Evolutionary conservation across 169 alveolate genomes (phyloP), one percentile per base, ranked within the genome.

Genomic region (Theileria orientalis): DNA sequence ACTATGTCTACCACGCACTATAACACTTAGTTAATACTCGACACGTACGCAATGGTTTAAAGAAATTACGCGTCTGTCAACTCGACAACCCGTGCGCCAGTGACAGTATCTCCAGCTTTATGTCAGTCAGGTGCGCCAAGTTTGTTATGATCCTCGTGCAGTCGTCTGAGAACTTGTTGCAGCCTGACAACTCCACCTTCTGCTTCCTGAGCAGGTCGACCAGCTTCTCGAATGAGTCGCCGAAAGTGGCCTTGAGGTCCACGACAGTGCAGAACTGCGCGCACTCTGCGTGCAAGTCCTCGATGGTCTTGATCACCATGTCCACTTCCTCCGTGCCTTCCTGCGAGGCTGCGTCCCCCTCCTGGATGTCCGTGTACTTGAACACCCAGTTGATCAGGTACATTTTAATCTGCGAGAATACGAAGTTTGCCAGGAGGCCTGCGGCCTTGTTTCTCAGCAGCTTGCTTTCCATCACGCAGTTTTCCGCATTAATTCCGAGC

Each of bases 41-140:
- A n/a, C n/a, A n/a, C n/a, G n/a, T n/a, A n/a, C n/a, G n/a, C n/a
- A n/a, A n/a, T n/a, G n/a, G n/a, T n/a, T n/a, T n/a, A n/a, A n/a
- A n/a, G n/a, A n/a, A n/a, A n/a, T n/a, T n/a, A n/a, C n/a, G n/a
- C n/a, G n/a, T n/a, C n/a, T 51, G 80, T 77, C 67, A 76, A 49
- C 67, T 77, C 9, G 86, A 68, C 9, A 77, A 63, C 16, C 79
- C 59, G 30, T 77, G 74, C 23, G 86, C 86, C 16, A 77, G 60
- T 33, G 70, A 60, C 37, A 59, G 69, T 37, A 70, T 69, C 63
- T 77, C 83, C 33, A 77, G 70, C 37, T 77, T 77, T 46, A 77
- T 77, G 47, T 70, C 57, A 19, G 86, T 57, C 33, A 51, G 42
- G 74, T 77, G 86, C 13, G 82, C 66, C 14, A 77, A 64, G 5